Evolutionary conservation across 139 green algal species (phyloP), one percentile per base, ranked within the genome.

Genomic region (Astrephomene gubernaculifera): DNA sequence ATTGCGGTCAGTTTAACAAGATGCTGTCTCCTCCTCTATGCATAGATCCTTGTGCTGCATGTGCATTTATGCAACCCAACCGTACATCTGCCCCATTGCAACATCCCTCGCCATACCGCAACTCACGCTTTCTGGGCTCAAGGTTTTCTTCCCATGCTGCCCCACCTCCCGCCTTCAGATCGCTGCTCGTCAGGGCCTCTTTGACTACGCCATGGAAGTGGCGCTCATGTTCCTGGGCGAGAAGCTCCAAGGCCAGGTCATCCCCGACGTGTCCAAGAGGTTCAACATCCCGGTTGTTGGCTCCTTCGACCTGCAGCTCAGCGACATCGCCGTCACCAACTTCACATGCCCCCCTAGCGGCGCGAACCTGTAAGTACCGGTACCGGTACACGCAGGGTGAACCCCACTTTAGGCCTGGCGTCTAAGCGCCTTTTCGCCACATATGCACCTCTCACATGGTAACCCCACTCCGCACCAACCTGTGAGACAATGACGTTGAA

Each of bases 251-350:
- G 73, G 73, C 53, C 57, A 41, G 36, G 54, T 12, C 54, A 57
- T 71, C 1, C 74, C 74, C 24, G 74, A 78, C 53, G 74, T 88
- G 31, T 45, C 67, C 54, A 85, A 89, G 60, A 39, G 38, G 0
- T 89, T 89, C 69, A 79, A 41, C 69, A 70, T 89, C 44, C 85
- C 85, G 22, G 44, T 89, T 8, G 85, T 89, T 41, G 85, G 85
- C 54, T 63, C 76, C 8, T 89, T 89, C 24, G 52, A 69, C 12
- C 85, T 89, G 67, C 63, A 76, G 49, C 45, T 86, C 2, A 79
- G 49, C 27, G 39, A 86, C 35, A 83, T 83, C 43, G 4, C 63
- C 5, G 29, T 83, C 27, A 60, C 41, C n/a, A 9, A 45, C 57
- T 83, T 83, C 64, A 38, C 39, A n/a, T 54, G 36, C 29, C 25